phyloP scores from a whole-genome alignment of 768 basidiomycete genomes.

The Phlebiopsis flavidoalba region DNA sequence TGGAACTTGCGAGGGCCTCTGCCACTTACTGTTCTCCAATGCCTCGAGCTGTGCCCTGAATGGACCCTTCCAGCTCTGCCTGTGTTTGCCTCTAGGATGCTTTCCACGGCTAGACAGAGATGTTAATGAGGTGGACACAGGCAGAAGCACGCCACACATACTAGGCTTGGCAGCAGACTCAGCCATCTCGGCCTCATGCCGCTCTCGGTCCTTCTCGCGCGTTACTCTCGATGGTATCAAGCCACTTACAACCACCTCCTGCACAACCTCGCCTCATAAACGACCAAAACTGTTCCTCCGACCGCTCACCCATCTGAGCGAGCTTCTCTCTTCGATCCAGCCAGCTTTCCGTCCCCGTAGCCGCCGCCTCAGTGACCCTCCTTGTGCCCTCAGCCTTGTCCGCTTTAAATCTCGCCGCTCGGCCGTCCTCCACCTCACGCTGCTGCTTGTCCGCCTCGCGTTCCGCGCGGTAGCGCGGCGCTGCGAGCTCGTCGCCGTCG shows the following conservation, averaged over 20 bases:
- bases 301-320: constrained; percentile 54
- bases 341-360: constrained; percentile 57
- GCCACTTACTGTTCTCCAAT: not conserved
- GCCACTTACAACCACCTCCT: not conserved
- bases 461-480: constrained; percentile 32
- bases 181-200: constrained; percentile 3
- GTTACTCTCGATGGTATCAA: constrained; percentile 6
- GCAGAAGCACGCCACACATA: not conserved
- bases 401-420: constrained; percentile 58
- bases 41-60: constrained; percentile 7
- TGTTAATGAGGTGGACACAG: not conserved
- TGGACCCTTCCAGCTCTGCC: not conserved
- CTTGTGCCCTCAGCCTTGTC: constrained; percentile 50
- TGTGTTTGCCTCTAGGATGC: constrained; percentile 1
- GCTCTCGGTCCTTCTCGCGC: constrained; percentile 30
- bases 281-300: constrained; percentile 55
- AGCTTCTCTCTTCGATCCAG: constrained; percentile 51
- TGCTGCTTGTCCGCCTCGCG: constrained; percentile 48
- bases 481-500: constrained; percentile 60
- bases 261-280: constrained; percentile 53
- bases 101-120: not conserved
- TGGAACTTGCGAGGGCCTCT: not conserved
- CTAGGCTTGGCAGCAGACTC: constrained; percentile 10
- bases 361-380: constrained; percentile 57
- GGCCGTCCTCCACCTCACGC: constrained; percentile 50